Evolutionary conservation across 106 monocot genomes (phyloP).

Genomic region (Acorus calamus): DNA sequence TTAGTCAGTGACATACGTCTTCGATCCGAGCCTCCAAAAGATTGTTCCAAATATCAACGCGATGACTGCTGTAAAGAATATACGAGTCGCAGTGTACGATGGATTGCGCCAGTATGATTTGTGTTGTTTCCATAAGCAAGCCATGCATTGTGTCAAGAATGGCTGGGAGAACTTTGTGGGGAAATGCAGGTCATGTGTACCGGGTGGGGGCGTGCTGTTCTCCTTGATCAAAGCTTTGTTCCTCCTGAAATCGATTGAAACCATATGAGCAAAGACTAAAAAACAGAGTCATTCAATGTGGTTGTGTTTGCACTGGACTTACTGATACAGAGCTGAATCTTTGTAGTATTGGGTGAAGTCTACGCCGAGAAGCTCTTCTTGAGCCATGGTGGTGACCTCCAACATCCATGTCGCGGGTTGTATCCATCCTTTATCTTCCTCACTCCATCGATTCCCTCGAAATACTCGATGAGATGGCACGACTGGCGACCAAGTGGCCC

Average conservation of each 20-base stretch:
- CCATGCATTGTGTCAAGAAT: constrained; percentile 24
- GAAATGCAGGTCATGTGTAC: constrained; percentile 25
- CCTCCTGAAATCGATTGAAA: constrained; percentile 12
- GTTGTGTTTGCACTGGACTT: background rate
- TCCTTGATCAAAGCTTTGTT: constrained; percentile 28
- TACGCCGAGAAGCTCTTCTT: constrained; percentile 12
- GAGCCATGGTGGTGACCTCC: constrained; percentile 14
- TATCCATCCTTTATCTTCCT: constrained; percentile 22
- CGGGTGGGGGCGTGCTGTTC: constrained; percentile 21
- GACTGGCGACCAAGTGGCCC: constrained; percentile 33
- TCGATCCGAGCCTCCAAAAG: constrained; percentile 30
- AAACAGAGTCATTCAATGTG: too few species aligned
- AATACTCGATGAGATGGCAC: constrained; percentile 23
- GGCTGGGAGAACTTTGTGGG: constrained; percentile 22
- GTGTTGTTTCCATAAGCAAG: constrained; percentile 36
- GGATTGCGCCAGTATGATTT: constrained; percentile 38
- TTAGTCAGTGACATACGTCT: constrained; percentile 11
- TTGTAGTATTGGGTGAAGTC: constrained; percentile 16
- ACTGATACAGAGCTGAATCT: constrained; percentile 21
- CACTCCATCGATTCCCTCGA: constrained; percentile 25
- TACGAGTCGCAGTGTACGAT: constrained; percentile 25
- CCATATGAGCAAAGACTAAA: too few species aligned
- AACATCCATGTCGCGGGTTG: constrained; percentile 33
- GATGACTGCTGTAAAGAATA: constrained; percentile 27
- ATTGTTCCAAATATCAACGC: constrained; percentile 34